Base-by-base conservation (phyloP, 2,329 filamentous ascomycete species). In the Ceratocystis diversiconidia region DNA sequence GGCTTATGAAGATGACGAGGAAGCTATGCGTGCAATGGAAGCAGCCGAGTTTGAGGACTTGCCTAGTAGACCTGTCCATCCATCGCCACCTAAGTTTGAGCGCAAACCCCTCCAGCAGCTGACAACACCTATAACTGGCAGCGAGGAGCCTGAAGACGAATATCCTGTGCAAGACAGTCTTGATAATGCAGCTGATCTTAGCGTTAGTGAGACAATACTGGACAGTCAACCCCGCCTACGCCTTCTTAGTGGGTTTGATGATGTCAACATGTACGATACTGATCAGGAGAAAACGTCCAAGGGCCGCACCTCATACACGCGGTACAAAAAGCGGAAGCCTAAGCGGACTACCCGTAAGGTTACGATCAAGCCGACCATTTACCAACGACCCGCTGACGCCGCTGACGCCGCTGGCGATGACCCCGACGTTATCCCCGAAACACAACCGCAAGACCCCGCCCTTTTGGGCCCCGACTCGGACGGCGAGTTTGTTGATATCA, bases 321-420 rank as follows among this genome's bases (percentile, higher is more conserved):
- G 80, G 1, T 92, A 82, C 78, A 92, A 92, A 79, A 94, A 94
- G 81, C 89, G 89, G 77, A 89, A 88, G 0, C 82, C 89, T 73
- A 94, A 94, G 78, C 80, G 89, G 68, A 90, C 88, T 65, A 92
- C 89, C 2, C 79, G 85, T 68, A 78, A 80, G 61, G 79, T 82
- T 65, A 90, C 85, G 67, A 89, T 87, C 77, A 79, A 76, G 68
- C 83, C 83, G 1, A 79, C 75, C 0, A 73, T 77, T 65, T 72
- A 73, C 5, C 81, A 79, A 71, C 79, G 84, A 46, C 79, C 80
- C 25, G 69, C 73, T 17, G 70, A 72, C 36, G 68, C 80, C 25
- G 69, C 73, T 17, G 70, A 72, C 36, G 68, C 71, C 1, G 72
- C 74, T 0, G 72, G 73, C 1, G 72, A 73, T 7, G 75, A 78